Conservation (phyloP, 371 early-diverging fungal species). For the Lichtheimia hyalospora region DNA sequence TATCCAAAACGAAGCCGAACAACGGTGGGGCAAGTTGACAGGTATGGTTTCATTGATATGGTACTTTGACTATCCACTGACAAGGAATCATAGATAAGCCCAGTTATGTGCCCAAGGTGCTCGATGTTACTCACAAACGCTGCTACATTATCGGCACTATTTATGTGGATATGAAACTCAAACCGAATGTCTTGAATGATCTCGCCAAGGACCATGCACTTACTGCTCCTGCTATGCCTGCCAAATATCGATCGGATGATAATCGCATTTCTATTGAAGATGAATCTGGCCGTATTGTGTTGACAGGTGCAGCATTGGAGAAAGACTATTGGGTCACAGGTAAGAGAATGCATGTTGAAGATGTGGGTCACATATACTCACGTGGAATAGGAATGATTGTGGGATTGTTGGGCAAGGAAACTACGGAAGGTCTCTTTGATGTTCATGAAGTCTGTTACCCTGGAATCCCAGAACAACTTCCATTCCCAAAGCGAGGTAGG, state of each 20-base stretch:
- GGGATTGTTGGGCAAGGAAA: conserved; percentile 79
- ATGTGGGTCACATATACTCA: neutral
- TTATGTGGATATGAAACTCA: conserved; percentile 79
- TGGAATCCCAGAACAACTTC: conserved; percentile 57
- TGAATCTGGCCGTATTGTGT: conserved; percentile 85
- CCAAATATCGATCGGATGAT: conserved; percentile 63
- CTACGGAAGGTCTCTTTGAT: conserved; percentile 71
- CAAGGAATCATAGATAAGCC: conserved; percentile 27
- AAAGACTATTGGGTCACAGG: conserved; percentile 67
- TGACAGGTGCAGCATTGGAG: conserved; percentile 55
- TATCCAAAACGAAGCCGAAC: conserved; percentile 47
- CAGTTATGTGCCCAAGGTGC: conserved; percentile 57
- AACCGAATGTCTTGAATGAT: conserved; percentile 88
- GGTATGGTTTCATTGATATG: conserved; percentile 12
- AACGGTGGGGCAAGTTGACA: conserved; percentile 52
- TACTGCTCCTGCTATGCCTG: conserved; percentile 57
- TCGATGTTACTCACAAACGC: conserved; percentile 65
- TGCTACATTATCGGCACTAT: conserved; percentile 85
- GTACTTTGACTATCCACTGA: neutral
- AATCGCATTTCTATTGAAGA: conserved; percentile 83
- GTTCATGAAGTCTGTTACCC: conserved; percentile 82
- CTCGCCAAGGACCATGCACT: conserved; percentile 75
- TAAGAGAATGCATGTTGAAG: conserved; percentile 8
- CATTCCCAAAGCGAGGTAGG: conserved; percentile 2
- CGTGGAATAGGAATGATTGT: conserved; percentile 63